Conservation (phyloP, 2,329 filamentous ascomycete genomes). For the Aureobasidium subglaciale region DNA sequence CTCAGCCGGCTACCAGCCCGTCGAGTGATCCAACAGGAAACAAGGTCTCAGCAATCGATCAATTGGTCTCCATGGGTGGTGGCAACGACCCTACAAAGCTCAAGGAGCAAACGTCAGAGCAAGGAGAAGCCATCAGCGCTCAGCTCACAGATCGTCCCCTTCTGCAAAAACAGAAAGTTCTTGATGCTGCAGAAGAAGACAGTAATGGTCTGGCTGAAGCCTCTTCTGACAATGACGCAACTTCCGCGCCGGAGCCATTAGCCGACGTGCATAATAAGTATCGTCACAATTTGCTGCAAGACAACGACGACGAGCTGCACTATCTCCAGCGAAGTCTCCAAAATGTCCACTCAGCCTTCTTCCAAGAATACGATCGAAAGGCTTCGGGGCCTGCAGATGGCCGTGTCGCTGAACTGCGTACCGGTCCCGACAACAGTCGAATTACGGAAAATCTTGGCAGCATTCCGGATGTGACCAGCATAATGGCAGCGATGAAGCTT, state of each 20-base stretch:
- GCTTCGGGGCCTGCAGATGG: slow-evolving; percentile 36
- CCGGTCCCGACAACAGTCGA: slow-evolving; percentile 45
- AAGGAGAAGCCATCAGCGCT: slow-evolving; percentile 79
- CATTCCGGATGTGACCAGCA: slow-evolving; percentile 76
- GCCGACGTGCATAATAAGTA: slow-evolving; percentile 34
- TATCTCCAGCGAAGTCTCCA: slow-evolving; percentile 70
- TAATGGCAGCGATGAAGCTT: slow-evolving; percentile 77
- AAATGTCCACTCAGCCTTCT: slow-evolving; percentile 71
- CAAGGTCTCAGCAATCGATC: slow-evolving; percentile 58
- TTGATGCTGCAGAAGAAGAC: slow-evolving; percentile 68
- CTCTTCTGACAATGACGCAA: slow-evolving; percentile 30
- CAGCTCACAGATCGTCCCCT: slow-evolving; percentile 85
- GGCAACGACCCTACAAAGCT: slow-evolving; percentile 61
- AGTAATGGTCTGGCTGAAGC: slow-evolving; percentile 40
- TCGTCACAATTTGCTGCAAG: slow-evolving; percentile 72
- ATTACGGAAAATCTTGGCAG: slow-evolving; percentile 44
- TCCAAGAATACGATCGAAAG: slow-evolving; percentile 66
- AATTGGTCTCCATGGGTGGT: slow-evolving; percentile 68
- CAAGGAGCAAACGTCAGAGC: slow-evolving; percentile 71
- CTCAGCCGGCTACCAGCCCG: not conserved
- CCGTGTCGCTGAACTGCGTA: slow-evolving; percentile 44
- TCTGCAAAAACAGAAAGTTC: slow-evolving; percentile 82
- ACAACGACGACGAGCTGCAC: slow-evolving; percentile 78
- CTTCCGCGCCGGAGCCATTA: slow-evolving; percentile 32
- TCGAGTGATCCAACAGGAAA: slow-evolving; percentile 19